These are phyloP conservation scores for Heliophila coronopifolia DNA, from an alignment of 441 rosid genomes.

Conservation along the genomic window DNA sequence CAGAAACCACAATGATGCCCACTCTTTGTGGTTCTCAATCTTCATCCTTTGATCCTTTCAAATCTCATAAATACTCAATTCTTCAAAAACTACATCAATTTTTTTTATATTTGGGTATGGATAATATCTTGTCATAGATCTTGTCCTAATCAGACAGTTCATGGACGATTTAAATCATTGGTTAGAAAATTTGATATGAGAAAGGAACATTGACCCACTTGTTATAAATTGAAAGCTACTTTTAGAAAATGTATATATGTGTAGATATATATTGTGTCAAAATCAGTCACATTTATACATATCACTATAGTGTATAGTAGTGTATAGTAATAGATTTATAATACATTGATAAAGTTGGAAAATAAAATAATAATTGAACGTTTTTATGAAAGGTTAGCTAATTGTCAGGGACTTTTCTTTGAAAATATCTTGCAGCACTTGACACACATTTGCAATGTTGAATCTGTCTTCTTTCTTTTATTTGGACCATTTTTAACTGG, in stretches of 20 bases:
- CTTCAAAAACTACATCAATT: slow-evolving; percentile 7
- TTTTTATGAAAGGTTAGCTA: too few species aligned
- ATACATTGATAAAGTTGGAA: slow-evolving; percentile 8
- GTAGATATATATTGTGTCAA: neutral
- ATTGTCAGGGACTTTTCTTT: too few species aligned
- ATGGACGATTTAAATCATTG: slow-evolving; percentile 19
- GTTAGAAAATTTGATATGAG: slow-evolving; percentile 15
- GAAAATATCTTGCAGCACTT: too few species aligned
- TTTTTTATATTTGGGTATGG: slow-evolving; percentile 11
- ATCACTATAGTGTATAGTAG: neutral
- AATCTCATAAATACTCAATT: slow-evolving; percentile 21
- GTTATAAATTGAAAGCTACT: slow-evolving; percentile 25
- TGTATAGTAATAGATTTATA: slow-evolving; percentile 11
- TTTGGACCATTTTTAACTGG: too few species aligned
- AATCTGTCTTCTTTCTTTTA: too few species aligned
- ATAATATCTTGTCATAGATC: slow-evolving; percentile 28
- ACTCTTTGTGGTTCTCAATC: slow-evolving; percentile 28
- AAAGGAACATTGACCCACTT: slow-evolving; percentile 27
- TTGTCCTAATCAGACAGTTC: slow-evolving; percentile 33
- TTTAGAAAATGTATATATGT: slow-evolving; percentile 10
- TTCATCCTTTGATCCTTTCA: slow-evolving; percentile 16
- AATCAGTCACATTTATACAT: slow-evolving; percentile 8
- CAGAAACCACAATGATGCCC: slow-evolving; percentile 25
- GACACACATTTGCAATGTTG: too few species aligned
- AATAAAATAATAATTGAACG: neutral